Conservation (phyloP, 805 yeast genomes). For the Saturnispora sanitii region DNA sequence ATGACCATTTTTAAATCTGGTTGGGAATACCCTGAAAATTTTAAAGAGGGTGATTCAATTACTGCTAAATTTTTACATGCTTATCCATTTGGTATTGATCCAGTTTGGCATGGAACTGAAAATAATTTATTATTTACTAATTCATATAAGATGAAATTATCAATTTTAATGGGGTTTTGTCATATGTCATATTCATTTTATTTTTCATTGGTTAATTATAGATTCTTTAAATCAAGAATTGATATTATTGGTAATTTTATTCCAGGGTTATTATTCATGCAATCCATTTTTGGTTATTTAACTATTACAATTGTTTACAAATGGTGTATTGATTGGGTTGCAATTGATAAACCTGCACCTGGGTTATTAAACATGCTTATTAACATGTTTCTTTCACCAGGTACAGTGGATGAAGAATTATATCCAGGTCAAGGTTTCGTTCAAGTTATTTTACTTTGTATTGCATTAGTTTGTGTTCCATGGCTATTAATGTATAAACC, state of each 20-base stretch:
- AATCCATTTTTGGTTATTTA: constrained; percentile 64
- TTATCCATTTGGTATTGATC: constrained; percentile 82
- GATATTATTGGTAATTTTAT: constrained; percentile 66
- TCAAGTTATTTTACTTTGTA: constrained; percentile 45
- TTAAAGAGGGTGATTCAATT: constrained; percentile 59
- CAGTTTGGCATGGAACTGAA: constrained; percentile 96
- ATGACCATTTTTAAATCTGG: constrained; percentile 83
- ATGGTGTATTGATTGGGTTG: constrained; percentile 67
- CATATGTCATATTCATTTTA: constrained; percentile 88
- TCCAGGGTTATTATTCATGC: constrained; percentile 69
- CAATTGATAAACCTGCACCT: constrained; percentile 54
- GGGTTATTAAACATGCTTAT: constrained; percentile 67
- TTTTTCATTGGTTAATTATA: constrained; percentile 56
- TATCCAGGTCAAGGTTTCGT: constrained; percentile 56
- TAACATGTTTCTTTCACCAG: constrained; percentile 68
- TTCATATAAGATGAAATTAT: constrained; percentile 94
- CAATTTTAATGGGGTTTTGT: constrained; percentile 85
- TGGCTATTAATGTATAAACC: constrained; percentile 63
- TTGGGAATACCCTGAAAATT: constrained; percentile 84
- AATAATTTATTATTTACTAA: constrained; percentile 83
- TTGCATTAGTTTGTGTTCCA: constrained; percentile 66
- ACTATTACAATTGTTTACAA: constrained; percentile 59
- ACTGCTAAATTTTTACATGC: constrained; percentile 57
- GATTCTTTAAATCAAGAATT: constrained; percentile 46
- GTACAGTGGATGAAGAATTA: constrained; percentile 52